A percentile compares a stretch with the other conserved stretches of the same genome.
Evolutionary conservation across 2,329 filamentous ascomycete genomes (phyloP).

Genomic region (Nemania sp.): DNA sequence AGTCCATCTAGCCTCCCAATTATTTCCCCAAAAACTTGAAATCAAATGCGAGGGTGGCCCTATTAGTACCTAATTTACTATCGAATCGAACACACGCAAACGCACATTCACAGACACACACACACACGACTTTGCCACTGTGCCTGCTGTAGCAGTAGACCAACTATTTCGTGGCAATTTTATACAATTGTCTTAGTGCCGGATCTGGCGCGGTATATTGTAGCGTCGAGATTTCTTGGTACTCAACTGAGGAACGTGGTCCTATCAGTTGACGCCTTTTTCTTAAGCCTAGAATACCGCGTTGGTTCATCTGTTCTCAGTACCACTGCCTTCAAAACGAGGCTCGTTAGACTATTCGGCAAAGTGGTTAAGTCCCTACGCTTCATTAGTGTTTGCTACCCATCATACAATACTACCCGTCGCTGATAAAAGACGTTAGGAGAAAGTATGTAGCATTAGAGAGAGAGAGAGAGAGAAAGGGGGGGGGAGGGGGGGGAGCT

Average conservation of each 20-base stretch:
- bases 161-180: conserved; percentile 20
- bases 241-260: conserved; percentile 32
- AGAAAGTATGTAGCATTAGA: neutral
- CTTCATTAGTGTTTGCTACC: neutral
- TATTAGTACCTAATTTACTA: neutral
- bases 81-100: neutral
- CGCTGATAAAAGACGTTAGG: neutral
- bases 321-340: neutral
- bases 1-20: neutral
- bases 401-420: neutral
- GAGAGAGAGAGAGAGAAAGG: too few species aligned
- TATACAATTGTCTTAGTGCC: conserved; percentile 22
- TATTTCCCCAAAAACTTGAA: conserved; percentile 18
- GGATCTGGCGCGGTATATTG: conserved; percentile 29
- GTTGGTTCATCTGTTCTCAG: conserved; percentile 15
- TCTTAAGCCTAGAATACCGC: neutral
- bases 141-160: neutral
- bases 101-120: neutral
- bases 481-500: neutral
- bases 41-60: conserved; percentile 18
- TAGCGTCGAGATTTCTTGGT: neutral
- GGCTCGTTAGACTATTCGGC: conserved; percentile 11
- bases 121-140: conserved; percentile 3
- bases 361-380: too few species aligned
- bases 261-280: conserved; percentile 12